phyloP scores from a whole-genome alignment of 352 stramenopile genomes.

The Phytopythium ostracodes region DNA sequence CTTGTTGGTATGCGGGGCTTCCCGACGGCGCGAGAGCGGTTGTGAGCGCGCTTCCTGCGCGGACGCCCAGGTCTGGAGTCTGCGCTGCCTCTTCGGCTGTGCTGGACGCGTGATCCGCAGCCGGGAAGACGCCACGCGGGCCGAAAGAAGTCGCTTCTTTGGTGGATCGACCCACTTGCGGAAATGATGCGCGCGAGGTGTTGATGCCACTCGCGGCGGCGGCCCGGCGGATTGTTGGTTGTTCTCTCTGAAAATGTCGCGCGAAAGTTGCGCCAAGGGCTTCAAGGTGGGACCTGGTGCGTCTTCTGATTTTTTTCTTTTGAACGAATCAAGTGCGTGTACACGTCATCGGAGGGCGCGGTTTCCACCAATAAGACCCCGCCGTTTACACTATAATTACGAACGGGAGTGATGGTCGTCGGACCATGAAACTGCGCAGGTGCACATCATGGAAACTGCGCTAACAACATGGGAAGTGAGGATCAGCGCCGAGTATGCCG shows the following conservation, averaged over 20 bases:
- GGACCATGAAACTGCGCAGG: background rate
- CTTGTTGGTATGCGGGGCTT: background rate
- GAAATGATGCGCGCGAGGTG: slow-evolving; percentile 11
- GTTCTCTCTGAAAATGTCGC: background rate
- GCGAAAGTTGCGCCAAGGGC: slow-evolving; percentile 6
- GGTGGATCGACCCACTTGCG: slow-evolving; percentile 5
- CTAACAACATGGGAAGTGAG: background rate
- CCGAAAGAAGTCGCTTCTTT: background rate
- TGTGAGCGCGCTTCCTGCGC: background rate
- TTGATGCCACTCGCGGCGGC: background rate
- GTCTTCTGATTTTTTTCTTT: background rate
- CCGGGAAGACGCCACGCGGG: background rate
- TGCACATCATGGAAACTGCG: background rate
- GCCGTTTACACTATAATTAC: background rate
- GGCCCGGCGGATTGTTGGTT: too few species aligned
- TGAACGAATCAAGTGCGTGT: background rate
- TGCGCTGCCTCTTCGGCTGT: background rate
- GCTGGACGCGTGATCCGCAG: background rate
- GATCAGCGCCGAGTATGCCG: background rate
- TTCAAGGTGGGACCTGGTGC: background rate
- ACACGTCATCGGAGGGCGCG: background rate
- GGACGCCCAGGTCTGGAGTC: background rate
- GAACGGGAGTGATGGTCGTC: background rate
- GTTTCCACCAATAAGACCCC: background rate
- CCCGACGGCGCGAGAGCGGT: background rate